Evolutionary conservation across 805 yeast genomes (phyloP).

Genomic region (Lachancea thermotolerans): DNA sequence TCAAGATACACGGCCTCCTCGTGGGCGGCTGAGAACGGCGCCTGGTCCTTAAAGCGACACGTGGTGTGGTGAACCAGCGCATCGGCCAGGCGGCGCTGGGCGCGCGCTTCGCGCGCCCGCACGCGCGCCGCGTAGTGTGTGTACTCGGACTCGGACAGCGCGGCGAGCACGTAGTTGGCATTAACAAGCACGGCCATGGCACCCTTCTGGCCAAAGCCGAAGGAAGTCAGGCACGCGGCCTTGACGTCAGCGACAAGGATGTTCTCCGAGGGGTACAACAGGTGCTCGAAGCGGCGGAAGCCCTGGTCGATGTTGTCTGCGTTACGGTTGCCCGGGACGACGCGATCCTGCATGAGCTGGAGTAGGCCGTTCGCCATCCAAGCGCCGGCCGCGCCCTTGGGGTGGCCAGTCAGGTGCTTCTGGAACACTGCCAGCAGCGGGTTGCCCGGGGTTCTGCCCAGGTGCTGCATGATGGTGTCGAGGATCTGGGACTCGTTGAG

Average conservation of each 20-base stretch:
- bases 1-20: slow-evolving; percentile 84
- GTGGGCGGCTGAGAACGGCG: slow-evolving; percentile 76
- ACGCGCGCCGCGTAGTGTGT: slow-evolving; percentile 61
- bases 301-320: slow-evolving; percentile 84
- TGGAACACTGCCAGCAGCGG: slow-evolving; percentile 92
- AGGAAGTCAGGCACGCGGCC: slow-evolving; percentile 88
- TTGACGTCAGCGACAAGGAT: slow-evolving; percentile 87
- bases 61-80: slow-evolving; percentile 77
- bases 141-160: slow-evolving; percentile 60
- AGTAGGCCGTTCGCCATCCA: slow-evolving; percentile 97
- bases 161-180: slow-evolving; percentile 80
- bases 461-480: slow-evolving; percentile 78
- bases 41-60: slow-evolving; percentile 77
- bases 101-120: slow-evolving; percentile 65
- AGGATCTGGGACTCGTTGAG: slow-evolving; percentile 87
- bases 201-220: slow-evolving; percentile 97
- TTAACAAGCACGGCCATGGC: slow-evolving; percentile 83
- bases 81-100: slow-evolving; percentile 85
- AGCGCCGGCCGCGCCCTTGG: slow-evolving; percentile 99
- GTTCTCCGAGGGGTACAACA: slow-evolving; percentile 81
- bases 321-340: slow-evolving; percentile 93
- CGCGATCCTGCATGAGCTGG: slow-evolving; percentile 77
- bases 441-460: slow-evolving; percentile 89
- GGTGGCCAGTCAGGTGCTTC: slow-evolving; percentile 94
- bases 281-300: slow-evolving; percentile 68